phyloP scores from a whole-genome alignment of 257 asterid genomes.

The Ocimum tenuiflorum region DNA sequence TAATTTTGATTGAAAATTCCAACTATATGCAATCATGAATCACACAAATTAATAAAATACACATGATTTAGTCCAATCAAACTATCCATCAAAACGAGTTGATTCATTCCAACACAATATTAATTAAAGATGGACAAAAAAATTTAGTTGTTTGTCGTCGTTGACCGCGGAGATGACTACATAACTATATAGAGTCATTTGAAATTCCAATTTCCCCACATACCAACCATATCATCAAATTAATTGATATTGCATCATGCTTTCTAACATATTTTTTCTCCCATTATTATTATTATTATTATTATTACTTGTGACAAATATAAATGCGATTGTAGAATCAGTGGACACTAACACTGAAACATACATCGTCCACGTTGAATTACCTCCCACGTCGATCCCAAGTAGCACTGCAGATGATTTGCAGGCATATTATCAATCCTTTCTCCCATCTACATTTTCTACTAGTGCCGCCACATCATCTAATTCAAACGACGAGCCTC shows the following conservation, averaged over 20 bases:
- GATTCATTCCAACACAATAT: no score
- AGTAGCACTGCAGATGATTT: constrained; percentile 17
- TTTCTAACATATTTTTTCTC: constrained; percentile 4
- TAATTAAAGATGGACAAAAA: no score
- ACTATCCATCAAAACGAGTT: no score
- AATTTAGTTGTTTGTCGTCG: no score
- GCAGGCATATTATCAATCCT: constrained; percentile 29
- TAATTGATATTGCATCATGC: not conserved
- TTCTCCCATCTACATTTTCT: constrained; percentile 24
- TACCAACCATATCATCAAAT: not conserved
- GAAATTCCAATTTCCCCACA: not conserved
- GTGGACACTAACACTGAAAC: constrained; percentile 11
- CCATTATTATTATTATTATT: constrained; percentile 9
- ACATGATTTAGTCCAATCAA: no score
- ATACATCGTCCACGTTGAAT: constrained; percentile 31
- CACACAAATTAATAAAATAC: no score
- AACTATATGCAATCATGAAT: no score
- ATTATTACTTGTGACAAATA: not conserved
- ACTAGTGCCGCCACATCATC: not conserved
- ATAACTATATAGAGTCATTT: no score
- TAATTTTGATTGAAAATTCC: no score
- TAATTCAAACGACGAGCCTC: constrained; percentile 7
- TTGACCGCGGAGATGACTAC: no score
- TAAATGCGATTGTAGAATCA: constrained; percentile 1
- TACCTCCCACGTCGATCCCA: constrained; percentile 1